Percentiles rank a stretch among this genome's conserved stretches.
Conservation (phyloP, 495 filamentous ascomycete genomes). For the Penicillium pulvis region DNA sequence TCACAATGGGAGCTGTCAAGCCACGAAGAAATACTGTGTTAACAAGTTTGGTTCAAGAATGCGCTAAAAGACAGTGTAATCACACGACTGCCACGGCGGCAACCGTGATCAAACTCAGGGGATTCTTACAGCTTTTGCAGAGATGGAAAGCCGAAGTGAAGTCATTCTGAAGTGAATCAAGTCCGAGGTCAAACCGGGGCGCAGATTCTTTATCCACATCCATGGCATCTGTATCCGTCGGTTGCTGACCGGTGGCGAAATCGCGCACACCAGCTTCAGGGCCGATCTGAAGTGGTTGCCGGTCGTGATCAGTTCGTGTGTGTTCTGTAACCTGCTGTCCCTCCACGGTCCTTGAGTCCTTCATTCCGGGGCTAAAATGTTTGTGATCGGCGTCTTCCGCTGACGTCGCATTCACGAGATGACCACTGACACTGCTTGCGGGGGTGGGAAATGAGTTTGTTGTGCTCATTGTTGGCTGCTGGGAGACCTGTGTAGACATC, state of each 20-base stretch:
- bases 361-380: constrained; percentile 25
- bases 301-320: constrained; percentile 44
- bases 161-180: constrained; percentile 50
- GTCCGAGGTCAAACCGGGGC: constrained; percentile 26
- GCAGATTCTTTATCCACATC: constrained; percentile 37
- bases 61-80: constrained; percentile 29
- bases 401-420: constrained; percentile 30
- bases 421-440: constrained; percentile 48
- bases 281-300: constrained; percentile 21
- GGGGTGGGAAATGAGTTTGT: constrained; percentile 51
- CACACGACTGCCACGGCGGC: constrained; percentile 29
- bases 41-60: constrained; percentile 42
- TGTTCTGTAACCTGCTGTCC: constrained; percentile 31
- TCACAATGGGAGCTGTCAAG: constrained; percentile 44
- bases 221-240: constrained; percentile 38
- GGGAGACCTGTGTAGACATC: constrained; percentile 51
- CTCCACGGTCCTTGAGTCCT: constrained; percentile 27
- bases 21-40: constrained; percentile 40
- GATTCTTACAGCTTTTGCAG: constrained; percentile 54
- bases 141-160: constrained; percentile 52
- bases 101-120: constrained; percentile 38
- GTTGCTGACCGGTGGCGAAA: constrained; percentile 20
- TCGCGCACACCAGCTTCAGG: constrained; percentile 28
- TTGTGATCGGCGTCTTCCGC: constrained; percentile 41
- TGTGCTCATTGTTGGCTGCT: constrained; percentile 43